Evolutionary conservation across 1,139 yeast genomes (phyloP).

Genomic region (Magnusiomyces suaveolens): DNA sequence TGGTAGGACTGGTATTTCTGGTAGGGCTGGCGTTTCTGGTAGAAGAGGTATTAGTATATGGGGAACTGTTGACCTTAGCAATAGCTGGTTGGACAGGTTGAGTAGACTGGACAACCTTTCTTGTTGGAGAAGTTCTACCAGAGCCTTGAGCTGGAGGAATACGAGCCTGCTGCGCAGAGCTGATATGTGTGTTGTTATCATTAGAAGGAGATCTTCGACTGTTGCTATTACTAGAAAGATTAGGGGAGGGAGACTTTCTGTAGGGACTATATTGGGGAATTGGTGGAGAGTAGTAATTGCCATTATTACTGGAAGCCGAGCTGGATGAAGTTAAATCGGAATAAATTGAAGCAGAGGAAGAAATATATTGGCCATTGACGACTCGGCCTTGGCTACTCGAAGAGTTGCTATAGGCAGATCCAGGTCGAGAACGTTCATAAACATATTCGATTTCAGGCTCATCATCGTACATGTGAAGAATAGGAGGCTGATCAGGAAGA

Average conservation of each 20-base stretch:
- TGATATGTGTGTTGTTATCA: neutral
- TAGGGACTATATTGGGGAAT: constrained; percentile 13
- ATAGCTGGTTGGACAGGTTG: neutral
- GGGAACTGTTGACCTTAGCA: neutral
- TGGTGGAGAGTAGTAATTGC: constrained; percentile 11
- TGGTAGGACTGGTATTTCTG: neutral
- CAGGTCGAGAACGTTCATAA: neutral
- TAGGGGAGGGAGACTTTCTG: constrained; percentile 6
- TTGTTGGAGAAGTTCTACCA: constrained; percentile 4
- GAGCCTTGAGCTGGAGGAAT: neutral
- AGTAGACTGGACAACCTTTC: constrained; percentile 2
- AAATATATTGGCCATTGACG: neutral
- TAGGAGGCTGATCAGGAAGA: neutral
- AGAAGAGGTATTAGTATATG: neutral
- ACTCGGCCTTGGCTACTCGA: neutral
- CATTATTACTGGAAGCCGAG: constrained; percentile 2
- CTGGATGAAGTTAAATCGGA: constrained; percentile 11
- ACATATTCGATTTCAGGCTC: neutral
- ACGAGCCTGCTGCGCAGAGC: neutral
- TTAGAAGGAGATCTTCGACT: neutral
- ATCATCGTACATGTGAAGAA: neutral
- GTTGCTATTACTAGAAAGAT: neutral
- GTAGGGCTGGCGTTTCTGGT: neutral
- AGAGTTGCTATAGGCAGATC: neutral
- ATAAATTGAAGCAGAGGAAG: constrained; percentile 14